A percentile compares a stretch with the other conserved stretches of the same genome.
phyloP scores from a whole-genome alignment of 129 eudicot genomes.

The Artemisia annua region DNA sequence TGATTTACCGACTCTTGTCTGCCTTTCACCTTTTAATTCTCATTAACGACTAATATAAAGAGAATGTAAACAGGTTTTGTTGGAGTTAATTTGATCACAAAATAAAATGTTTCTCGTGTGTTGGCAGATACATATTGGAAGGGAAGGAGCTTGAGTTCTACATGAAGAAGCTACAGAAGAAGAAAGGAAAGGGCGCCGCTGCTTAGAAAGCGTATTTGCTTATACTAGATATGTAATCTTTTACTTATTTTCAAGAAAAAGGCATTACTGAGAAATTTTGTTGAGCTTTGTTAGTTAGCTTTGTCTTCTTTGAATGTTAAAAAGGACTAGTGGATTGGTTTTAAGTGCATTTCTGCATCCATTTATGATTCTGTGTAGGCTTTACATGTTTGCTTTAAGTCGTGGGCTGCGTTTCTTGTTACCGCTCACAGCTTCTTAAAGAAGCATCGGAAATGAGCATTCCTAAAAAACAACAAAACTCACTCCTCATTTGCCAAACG shows the following conservation, averaged over 20 bases:
- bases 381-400: neutral
- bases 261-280: conserved; percentile 16
- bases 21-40: too few relatives aligned
- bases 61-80: too few relatives aligned
- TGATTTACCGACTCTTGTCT: too few relatives aligned
- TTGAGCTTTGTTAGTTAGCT: conserved; percentile 24
- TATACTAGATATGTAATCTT: conserved; percentile 18
- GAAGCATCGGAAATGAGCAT: too few relatives aligned
- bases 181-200: conserved; percentile 46
- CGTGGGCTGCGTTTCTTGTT: neutral
- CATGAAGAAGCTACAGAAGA: conserved; percentile 45
- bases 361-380: neutral
- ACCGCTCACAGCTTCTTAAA: too few relatives aligned
- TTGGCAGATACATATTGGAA: conserved; percentile 44
- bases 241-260: conserved; percentile 2
- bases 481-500: too few relatives aligned
- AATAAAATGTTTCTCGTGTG: neutral
- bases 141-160: conserved; percentile 45
- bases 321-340: conserved; percentile 10
- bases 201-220: conserved; percentile 29
- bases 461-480: too few relatives aligned
- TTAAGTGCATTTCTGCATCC: neutral
- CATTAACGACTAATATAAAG: too few relatives aligned
- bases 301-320: conserved; percentile 24
- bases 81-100: neutral